Conservation (phyloP, 2,329 filamentous ascomycete species). For the Apiospora marii region DNA sequence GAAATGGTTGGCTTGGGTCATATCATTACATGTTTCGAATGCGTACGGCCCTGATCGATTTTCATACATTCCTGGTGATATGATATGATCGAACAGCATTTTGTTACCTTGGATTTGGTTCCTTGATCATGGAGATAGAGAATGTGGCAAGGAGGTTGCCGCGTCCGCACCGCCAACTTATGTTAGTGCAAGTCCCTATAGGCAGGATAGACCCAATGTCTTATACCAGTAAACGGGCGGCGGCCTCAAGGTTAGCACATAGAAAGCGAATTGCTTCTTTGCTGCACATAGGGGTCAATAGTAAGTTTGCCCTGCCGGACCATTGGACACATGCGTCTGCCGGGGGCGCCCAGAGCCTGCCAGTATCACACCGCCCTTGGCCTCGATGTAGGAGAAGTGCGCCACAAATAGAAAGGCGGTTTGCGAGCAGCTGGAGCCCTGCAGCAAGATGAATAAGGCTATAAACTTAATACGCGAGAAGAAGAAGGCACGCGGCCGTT, state of each 20-base stretch:
- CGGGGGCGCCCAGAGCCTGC: not conserved
- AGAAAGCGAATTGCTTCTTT: not conserved
- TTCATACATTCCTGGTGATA: not conserved
- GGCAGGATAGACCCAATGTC: not conserved
- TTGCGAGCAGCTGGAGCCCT: not conserved
- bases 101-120: not conserved
- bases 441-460: not conserved
- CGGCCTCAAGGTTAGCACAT: not conserved
- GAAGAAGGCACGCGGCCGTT: not conserved
- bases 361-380: not conserved
- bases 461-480: not conserved
- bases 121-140: not conserved
- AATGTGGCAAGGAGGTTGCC: not conserved
- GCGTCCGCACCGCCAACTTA: not conserved
- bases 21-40: not conserved
- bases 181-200: not conserved
- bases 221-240: not conserved
- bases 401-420: not conserved
- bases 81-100: not conserved
- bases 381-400: not conserved
- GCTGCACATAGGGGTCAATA: not conserved
- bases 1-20: not conserved
- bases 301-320: not conserved
- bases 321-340: slow-evolving; percentile 2
- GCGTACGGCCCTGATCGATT: not conserved